These are phyloP conservation scores for Metschnikowia gelsemii DNA, from an alignment of 805 yeast species.

Conservation along the genomic window DNA sequence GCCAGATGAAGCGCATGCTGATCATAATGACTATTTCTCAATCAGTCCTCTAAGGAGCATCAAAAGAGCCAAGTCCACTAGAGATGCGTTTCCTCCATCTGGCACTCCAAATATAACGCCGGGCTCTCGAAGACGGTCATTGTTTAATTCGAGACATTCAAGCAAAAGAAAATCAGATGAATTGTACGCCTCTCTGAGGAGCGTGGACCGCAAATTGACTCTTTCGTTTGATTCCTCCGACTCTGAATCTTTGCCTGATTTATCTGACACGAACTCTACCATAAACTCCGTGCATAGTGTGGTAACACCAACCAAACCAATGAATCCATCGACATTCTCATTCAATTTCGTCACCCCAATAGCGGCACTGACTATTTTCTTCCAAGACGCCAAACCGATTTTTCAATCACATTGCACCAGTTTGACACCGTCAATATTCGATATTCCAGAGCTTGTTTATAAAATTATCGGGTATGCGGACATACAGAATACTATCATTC, in stretches of 20 bases:
- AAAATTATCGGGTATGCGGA: constrained; percentile 64
- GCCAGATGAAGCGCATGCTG: background rate
- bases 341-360: constrained; percentile 4
- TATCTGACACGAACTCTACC: constrained; percentile 30
- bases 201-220: background rate
- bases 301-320: constrained; percentile 18
- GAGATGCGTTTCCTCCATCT: constrained; percentile 16
- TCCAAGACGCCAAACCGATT: background rate
- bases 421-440: constrained; percentile 44
- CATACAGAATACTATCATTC: constrained; percentile 48
- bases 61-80: constrained; percentile 16
- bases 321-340: background rate
- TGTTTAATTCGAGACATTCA: background rate
- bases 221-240: constrained; percentile 24
- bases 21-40: constrained; percentile 1
- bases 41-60: constrained; percentile 2
- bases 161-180: background rate
- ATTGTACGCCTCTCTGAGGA: background rate
- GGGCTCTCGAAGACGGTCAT: constrained; percentile 1
- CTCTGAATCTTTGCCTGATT: constrained; percentile 39
- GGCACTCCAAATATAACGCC: background rate
- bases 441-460: constrained; percentile 72
- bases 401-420: background rate
- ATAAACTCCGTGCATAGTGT: constrained; percentile 12
- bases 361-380: background rate